Percentiles rank a stretch among this genome's conserved stretches.
phyloP scores from a whole-genome alignment of 768 basidiomycete genomes.

The Pleurotus tuber-regium region DNA sequence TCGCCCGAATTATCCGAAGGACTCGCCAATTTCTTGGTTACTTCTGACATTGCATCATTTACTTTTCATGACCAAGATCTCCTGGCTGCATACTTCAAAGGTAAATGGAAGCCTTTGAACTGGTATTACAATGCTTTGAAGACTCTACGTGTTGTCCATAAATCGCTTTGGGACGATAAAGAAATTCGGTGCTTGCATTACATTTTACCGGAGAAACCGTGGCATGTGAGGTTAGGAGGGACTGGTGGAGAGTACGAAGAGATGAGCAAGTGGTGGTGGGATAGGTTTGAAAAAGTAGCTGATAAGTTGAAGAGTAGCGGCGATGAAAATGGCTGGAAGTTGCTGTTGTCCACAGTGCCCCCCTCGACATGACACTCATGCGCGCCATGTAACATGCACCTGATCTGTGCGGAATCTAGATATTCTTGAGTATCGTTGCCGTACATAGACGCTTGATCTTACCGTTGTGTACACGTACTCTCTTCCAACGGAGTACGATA shows the following conservation, averaged over 20 bases:
- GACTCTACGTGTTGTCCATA: constrained; percentile 74
- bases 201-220: constrained; percentile 85
- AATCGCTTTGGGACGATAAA: constrained; percentile 77
- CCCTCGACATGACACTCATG: constrained; percentile 35
- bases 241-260: constrained; percentile 44
- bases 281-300: constrained; percentile 48
- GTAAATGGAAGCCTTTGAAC: constrained; percentile 73
- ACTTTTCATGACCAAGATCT: constrained; percentile 93
- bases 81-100: constrained; percentile 74
- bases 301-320: constrained; percentile 42
- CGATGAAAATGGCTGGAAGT: constrained; percentile 40
- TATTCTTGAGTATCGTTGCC: constrained; percentile 1
- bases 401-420: constrained; percentile 91
- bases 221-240: constrained; percentile 52
- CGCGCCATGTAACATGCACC: constrained; percentile 89
- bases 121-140: constrained; percentile 95
- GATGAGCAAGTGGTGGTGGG: constrained; percentile 81
- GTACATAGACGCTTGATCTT: constrained; percentile 15
- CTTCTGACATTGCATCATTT: constrained; percentile 38
- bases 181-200: constrained; percentile 88
- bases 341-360: constrained; percentile 51
- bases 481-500: constrained; percentile 70
- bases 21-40: constrained; percentile 56
- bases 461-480: constrained; percentile 93
- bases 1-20: constrained; percentile 50